Evolutionary conservation across 495 filamentous ascomycete species (phyloP), one percentile per base, ranked within the genome.

Genomic region (Penicillium egyptiacum): DNA sequence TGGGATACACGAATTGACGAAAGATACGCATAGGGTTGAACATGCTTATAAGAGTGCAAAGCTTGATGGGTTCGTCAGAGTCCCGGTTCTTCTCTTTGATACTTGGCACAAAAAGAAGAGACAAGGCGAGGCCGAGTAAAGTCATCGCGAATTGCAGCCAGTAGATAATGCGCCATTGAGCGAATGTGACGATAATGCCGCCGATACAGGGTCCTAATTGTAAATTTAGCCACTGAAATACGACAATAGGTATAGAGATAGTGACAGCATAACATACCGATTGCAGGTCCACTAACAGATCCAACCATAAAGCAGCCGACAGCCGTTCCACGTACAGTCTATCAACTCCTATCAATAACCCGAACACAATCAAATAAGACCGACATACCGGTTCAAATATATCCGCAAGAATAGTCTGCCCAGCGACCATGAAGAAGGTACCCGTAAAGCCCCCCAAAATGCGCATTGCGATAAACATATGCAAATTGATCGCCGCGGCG

Each of bases 121-220:
- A 72, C 0, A 76, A 54, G 8, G 64, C 35, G 3, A 78, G 63
- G 1, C 77, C 75, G 31, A 79, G 61, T 35, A 68, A 74, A 4
- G 75, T 71, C 59, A 85, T 75, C 19, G 67, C 81, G 23, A 78
- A 75, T 60, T 84, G 83, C 25, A 83, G 69, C 82, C 83, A 84
- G 72, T 81, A 84, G 57, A 84, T 83, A 55, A 75, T 75, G 25
- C 83, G 70, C 83, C 83, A 86, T 31, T 69, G 65, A 14, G 72
- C 60, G 56, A 77, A 86, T 17, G 81, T 84, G 63, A 83, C 82
- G 52, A 85, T 83, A 55, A 83, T 73, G 26, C 75, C 75, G 25
- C 75, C 75, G 44, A 78, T 68, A 49, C 74, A 77, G 50, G 77
- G 77, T 14, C 72, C 77, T 80, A 45, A 20, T 8, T 28, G 26